These are phyloP conservation scores for Globisporangium sylvaticum DNA, from an alignment of 352 stramenopile species.

Conservation along the genomic window DNA sequence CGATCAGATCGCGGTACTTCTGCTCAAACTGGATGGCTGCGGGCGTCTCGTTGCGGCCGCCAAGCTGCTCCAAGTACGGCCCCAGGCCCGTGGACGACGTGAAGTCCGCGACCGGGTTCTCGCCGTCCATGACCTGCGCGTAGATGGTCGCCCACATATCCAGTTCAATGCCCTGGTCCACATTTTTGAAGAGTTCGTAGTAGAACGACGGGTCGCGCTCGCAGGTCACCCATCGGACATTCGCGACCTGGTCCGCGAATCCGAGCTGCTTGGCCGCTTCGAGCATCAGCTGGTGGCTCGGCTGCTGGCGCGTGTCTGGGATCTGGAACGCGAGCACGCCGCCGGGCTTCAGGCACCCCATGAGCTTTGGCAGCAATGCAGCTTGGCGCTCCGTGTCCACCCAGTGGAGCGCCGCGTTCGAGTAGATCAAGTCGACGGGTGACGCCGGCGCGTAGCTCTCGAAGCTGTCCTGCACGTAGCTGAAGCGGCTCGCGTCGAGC, in stretches of 20 bases:
- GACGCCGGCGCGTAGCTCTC: slow-evolving; percentile 36
- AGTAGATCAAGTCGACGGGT: slow-evolving; percentile 66
- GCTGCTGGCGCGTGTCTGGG: slow-evolving; percentile 53
- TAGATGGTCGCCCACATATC: slow-evolving; percentile 73
- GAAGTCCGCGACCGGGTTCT: slow-evolving; percentile 72
- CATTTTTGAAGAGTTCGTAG: slow-evolving; percentile 56
- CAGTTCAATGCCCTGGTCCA: slow-evolving; percentile 21
- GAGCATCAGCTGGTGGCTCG: slow-evolving; percentile 59
- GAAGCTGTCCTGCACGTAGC: slow-evolving; percentile 55
- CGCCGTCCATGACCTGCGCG: slow-evolving; percentile 50
- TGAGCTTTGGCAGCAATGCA: slow-evolving; percentile 41
- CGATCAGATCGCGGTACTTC: slow-evolving; percentile 58
- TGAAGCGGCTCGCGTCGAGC: slow-evolving; percentile 22
- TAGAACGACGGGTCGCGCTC: slow-evolving; percentile 60
- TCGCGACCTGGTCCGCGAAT: slow-evolving; percentile 29
- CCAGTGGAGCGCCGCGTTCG: slow-evolving; percentile 72
- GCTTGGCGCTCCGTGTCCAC: slow-evolving; percentile 45
- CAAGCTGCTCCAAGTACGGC: slow-evolving; percentile 56
- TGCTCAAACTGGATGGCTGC: slow-evolving; percentile 31
- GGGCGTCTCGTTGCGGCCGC: slow-evolving; percentile 18
- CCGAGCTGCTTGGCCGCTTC: slow-evolving; percentile 43
- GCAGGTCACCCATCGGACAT: slow-evolving; percentile 67
- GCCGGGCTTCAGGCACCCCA: slow-evolving; percentile 61
- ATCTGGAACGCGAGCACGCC: slow-evolving; percentile 72
- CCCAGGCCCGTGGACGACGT: slow-evolving; percentile 52